A percentile compares a stretch with the other conserved stretches of the same genome.
Evolutionary conservation across 768 basidiomycete genomes (phyloP).

Genomic region (Panaeolus papilionaceus): DNA sequence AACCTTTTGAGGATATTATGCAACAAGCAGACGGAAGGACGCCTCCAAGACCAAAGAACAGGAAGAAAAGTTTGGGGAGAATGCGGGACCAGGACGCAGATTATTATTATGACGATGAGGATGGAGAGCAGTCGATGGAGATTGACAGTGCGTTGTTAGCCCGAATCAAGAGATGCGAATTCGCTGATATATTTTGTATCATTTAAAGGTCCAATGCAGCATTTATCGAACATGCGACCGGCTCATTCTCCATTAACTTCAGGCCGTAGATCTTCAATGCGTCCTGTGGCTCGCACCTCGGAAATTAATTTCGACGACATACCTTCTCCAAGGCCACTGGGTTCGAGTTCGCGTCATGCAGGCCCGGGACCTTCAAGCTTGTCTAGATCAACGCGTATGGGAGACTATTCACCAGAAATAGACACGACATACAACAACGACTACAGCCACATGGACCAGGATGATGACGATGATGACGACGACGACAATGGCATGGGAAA

Average conservation of each 20-base stretch:
- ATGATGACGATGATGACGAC: slow-evolving; percentile 51
- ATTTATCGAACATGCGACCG: slow-evolving; percentile 47
- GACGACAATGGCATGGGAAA: slow-evolving; percentile 24
- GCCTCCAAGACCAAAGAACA: slow-evolving; percentile 59
- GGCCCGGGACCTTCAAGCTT: slow-evolving; percentile 49
- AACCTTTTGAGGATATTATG: slow-evolving; percentile 79
- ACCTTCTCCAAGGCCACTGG: slow-evolving; percentile 58
- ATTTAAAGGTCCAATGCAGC: slow-evolving; percentile 46
- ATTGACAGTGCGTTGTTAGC: slow-evolving; percentile 62
- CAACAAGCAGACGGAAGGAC: slow-evolving; percentile 72
- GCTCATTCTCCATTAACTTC: slow-evolving; percentile 47
- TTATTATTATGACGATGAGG: slow-evolving; percentile 46
- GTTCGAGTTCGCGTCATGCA: slow-evolving; percentile 35
- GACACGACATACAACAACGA: slow-evolving; percentile 33
- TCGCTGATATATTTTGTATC: background rate
- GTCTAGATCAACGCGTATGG: slow-evolving; percentile 39
- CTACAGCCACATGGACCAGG: slow-evolving; percentile 51
- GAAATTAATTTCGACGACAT: slow-evolving; percentile 67
- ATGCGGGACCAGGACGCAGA: slow-evolving; percentile 42
- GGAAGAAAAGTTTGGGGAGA: slow-evolving; percentile 53
- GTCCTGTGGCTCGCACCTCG: slow-evolving; percentile 56
- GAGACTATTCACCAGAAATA: slow-evolving; percentile 39
- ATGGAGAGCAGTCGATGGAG: slow-evolving; percentile 84
- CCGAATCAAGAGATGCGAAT: background rate
- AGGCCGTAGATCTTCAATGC: slow-evolving; percentile 47